These are phyloP conservation scores for Pseudognaphalium luteoalbum DNA, from an alignment of 129 eudicot genomes.

Conservation along the genomic window DNA sequence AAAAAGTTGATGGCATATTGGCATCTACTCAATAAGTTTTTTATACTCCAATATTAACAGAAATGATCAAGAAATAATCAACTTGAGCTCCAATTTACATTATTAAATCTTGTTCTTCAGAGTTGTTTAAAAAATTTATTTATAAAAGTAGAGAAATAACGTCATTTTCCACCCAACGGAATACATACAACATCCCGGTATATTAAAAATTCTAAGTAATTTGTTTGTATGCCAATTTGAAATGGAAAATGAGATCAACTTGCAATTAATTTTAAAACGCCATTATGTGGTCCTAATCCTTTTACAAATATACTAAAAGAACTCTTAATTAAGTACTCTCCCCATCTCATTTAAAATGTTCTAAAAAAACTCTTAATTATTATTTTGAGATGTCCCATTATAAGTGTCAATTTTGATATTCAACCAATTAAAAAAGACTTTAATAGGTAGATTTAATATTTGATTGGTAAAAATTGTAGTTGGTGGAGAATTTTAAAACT, in stretches of 20 bases:
- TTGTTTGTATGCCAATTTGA: not conserved
- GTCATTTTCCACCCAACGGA: slow-evolving; percentile 6
- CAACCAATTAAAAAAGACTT: too few species aligned
- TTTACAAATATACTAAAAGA: not conserved
- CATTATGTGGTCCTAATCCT: slow-evolving; percentile 1
- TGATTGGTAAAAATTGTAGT: too few species aligned
- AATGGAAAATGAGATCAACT: slow-evolving; percentile 9
- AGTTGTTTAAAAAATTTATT: not conserved
- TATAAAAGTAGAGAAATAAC: not conserved
- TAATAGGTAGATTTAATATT: too few species aligned
- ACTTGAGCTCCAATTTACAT: not conserved
- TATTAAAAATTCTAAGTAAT: not conserved
- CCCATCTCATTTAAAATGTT: too few species aligned
- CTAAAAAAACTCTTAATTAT: not conserved
- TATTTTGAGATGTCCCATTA: too few species aligned
- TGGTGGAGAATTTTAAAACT: too few species aligned
- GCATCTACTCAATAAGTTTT: too few species aligned
- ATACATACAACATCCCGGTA: not conserved
- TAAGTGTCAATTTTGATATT: too few species aligned
- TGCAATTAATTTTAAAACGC: not conserved
- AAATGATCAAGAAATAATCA: too few species aligned
- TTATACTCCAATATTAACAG: too few species aligned
- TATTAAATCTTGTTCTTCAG: not conserved
- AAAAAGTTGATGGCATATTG: too few species aligned
- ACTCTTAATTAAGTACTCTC: not conserved